These are phyloP conservation scores for Vaccinium macrocarpon DNA, from an alignment of 148 eudicot genomes.

Conservation along the genomic window DNA sequence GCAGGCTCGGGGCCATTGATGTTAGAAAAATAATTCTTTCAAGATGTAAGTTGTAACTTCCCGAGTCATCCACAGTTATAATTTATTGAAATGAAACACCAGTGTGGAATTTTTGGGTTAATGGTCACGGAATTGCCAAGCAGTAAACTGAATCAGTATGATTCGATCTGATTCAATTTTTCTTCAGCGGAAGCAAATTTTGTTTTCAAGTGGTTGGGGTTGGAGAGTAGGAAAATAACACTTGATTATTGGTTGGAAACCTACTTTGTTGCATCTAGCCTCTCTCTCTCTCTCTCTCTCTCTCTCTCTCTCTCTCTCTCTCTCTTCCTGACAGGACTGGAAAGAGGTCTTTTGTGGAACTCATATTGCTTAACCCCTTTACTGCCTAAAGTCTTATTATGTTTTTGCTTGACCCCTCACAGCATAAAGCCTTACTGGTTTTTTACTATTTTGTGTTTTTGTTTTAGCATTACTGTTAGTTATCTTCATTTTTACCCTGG, in stretches of 20 bases:
- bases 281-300: too few species aligned
- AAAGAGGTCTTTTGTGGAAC: neutral
- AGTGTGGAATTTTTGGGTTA: neutral
- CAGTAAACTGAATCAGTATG: neutral
- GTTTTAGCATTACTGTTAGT: neutral
- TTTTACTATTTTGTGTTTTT: neutral
- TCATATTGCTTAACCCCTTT: constrained; percentile 3
- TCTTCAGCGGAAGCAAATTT: neutral
- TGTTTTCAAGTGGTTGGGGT: neutral
- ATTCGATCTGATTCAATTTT: neutral
- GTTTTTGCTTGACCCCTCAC: neutral
- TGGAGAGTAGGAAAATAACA: neutral
- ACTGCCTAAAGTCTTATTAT: constrained; percentile 1
- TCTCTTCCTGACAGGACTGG: neutral
- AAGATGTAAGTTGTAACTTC: neutral
- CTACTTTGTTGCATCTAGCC: neutral
- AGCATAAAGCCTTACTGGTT: neutral
- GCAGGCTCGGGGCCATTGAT: constrained; percentile 4
- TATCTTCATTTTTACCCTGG: neutral
- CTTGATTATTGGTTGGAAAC: constrained; percentile 12
- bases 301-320: too few species aligned
- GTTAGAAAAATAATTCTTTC: neutral
- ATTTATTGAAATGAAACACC: neutral
- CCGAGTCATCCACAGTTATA: neutral
- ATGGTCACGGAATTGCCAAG: neutral